A percentile compares a stretch with the other conserved stretches of the same genome.
Evolutionary conservation across 2,329 filamentous ascomycete species (phyloP).

Genomic region (Sporothrix schenckii): DNA sequence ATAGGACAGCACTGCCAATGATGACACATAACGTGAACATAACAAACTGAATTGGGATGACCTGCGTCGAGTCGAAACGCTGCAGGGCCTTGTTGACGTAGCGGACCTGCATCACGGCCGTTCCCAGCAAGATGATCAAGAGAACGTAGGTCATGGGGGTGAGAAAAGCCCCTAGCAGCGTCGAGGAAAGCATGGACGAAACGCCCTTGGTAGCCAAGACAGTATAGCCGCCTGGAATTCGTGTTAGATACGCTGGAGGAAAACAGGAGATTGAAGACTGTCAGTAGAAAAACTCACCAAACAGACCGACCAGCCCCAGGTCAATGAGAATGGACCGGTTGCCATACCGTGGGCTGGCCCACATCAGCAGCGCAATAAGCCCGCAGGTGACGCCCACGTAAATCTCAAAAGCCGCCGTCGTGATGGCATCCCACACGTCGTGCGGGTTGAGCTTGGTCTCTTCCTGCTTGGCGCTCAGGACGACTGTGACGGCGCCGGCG

Average conservation of each 20-base stretch:
- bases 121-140: constrained; percentile 75
- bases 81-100: constrained; percentile 89
- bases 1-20: constrained; percentile 87
- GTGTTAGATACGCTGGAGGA: background rate
- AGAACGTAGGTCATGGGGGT: constrained; percentile 91
- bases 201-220: constrained; percentile 95
- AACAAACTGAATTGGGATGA: constrained; percentile 97
- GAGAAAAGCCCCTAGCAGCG: constrained; percentile 82
- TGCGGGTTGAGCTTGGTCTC: constrained; percentile 90
- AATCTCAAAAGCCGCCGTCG: constrained; percentile 83
- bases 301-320: constrained; percentile 87
- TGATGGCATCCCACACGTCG: constrained; percentile 88
- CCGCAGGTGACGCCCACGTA: constrained; percentile 77
- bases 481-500: constrained; percentile 85
- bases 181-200: constrained; percentile 90
- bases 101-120: constrained; percentile 94
- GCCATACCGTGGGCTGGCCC: constrained; percentile 82
- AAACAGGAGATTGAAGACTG: background rate
- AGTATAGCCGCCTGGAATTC: constrained; percentile 78
- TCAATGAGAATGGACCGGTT: constrained; percentile 86
- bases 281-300: constrained; percentile 63
- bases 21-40: constrained; percentile 96
- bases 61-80: constrained; percentile 93
- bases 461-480: constrained; percentile 84
- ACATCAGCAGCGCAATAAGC: constrained; percentile 77